Evolutionary conservation across 352 stramenopile species (phyloP).

Genomic region (Globisporangium takayamanum): DNA sequence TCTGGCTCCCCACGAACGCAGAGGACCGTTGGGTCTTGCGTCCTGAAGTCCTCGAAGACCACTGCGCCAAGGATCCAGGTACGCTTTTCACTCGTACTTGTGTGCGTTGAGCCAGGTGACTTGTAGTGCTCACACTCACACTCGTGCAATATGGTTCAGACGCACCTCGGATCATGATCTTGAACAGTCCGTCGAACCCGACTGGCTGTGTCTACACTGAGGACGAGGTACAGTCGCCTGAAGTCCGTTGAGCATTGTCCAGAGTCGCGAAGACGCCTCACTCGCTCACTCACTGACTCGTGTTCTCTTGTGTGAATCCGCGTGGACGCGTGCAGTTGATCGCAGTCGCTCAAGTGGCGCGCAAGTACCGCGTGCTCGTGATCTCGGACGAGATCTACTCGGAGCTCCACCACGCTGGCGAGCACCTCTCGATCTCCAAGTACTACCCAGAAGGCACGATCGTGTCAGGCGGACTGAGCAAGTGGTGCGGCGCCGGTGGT

Average conservation of each 20-base stretch:
- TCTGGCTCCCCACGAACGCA: slow-evolving; percentile 77
- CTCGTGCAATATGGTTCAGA: slow-evolving; percentile 22
- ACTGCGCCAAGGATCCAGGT: slow-evolving; percentile 77
- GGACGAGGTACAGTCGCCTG: slow-evolving; percentile 38
- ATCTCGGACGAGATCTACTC: slow-evolving; percentile 89
- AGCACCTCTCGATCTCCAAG: slow-evolving; percentile 77
- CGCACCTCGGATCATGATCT: slow-evolving; percentile 76
- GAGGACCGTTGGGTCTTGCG: slow-evolving; percentile 77
- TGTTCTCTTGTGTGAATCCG: not conserved
- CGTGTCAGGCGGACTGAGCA: slow-evolving; percentile 80
- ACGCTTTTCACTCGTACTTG: not conserved
- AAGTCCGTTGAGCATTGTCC: not conserved
- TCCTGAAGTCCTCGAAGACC: slow-evolving; percentile 72
- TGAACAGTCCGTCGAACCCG: slow-evolving; percentile 84
- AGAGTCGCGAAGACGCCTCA: not conserved
- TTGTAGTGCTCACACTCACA: not conserved
- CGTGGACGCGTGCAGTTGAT: slow-evolving; percentile 14
- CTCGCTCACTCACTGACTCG: not conserved
- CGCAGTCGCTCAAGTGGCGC: slow-evolving; percentile 59
- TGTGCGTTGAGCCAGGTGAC: not conserved
- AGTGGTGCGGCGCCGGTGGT: slow-evolving; percentile 83
- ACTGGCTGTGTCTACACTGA: slow-evolving; percentile 79
- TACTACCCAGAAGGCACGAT: slow-evolving; percentile 87
- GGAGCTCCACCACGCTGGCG: slow-evolving; percentile 66
- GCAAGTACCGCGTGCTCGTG: slow-evolving; percentile 85